Evolutionary conservation across 768 basidiomycete species (phyloP).

Genomic region (Lactarius pseudohatsudake): DNA sequence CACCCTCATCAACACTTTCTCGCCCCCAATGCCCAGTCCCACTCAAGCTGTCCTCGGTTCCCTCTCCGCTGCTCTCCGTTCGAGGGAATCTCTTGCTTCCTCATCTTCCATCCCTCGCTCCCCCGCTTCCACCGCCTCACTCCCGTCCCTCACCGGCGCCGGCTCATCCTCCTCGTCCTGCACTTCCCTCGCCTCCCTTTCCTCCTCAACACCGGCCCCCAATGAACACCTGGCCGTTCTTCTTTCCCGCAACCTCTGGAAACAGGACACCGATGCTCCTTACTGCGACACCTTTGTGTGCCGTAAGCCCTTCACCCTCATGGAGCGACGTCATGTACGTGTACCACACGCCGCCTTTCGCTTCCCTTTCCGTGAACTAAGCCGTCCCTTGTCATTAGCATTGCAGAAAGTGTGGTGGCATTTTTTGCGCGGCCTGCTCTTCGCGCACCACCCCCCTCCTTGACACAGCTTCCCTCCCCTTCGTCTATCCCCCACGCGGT

Average conservation of each 20-base stretch:
- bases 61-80: no score
- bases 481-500: constrained; percentile 65
- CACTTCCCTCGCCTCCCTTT: constrained; percentile 26
- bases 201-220: constrained; percentile 30
- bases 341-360: no score
- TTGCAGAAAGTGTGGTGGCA: constrained; percentile 81
- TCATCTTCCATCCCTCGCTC: constrained; percentile 25
- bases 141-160: constrained; percentile 30
- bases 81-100: no score
- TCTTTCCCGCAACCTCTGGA: constrained; percentile 70
- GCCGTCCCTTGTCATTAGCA: constrained; percentile 45
- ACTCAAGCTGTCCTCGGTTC: no score
- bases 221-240: constrained; percentile 82
- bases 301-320: no score
- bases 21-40: no score
- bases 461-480: constrained; percentile 68
- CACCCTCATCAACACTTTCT: no score
- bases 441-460: constrained; percentile 60
- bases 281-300: no score
- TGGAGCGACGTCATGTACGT: no score
- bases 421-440: constrained; percentile 68
- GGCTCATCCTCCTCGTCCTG: constrained; percentile 32
- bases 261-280: constrained; percentile 55
- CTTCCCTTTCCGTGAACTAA: no score
- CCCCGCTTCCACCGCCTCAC: constrained; percentile 28